Percentiles rank a stretch among this genome's conserved stretches.
Evolutionary conservation across 2,329 filamentous ascomycete species (phyloP).

Genomic region (Monosporascus sp.): DNA sequence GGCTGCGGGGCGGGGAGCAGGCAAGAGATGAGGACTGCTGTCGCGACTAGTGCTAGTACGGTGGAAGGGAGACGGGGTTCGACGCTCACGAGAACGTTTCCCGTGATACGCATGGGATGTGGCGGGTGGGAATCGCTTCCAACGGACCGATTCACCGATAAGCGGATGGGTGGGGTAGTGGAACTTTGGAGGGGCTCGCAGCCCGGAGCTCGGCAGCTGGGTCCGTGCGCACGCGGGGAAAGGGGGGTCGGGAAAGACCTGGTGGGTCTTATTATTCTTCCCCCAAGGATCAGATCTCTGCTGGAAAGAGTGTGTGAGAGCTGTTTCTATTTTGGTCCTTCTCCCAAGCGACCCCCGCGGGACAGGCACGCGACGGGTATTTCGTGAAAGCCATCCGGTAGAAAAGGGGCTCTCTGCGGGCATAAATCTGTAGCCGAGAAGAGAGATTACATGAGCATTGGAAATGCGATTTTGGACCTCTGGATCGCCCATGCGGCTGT

Average conservation of each 20-base stretch:
- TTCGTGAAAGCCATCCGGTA: neutral
- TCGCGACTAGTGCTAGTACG: neutral
- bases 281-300: too few species aligned
- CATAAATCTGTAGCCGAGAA: neutral
- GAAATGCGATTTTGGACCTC: slow-evolving; percentile 1
- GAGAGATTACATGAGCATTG: slow-evolving; percentile 17
- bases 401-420: neutral
- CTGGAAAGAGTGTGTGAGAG: too few species aligned
- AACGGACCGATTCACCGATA: neutral
- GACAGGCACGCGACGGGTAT: neutral
- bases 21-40: neutral
- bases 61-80: too few species aligned
- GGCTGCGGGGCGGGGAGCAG: neutral
- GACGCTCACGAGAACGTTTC: too few species aligned
- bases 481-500: slow-evolving; percentile 1
- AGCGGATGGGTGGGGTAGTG: neutral
- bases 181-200: neutral
- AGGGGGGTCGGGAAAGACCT: neutral
- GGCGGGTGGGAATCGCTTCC: neutral
- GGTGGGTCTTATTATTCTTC: too few species aligned
- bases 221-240: neutral
- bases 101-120: too few species aligned
- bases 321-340: neutral
- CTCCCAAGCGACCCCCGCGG: slow-evolving; percentile 7
- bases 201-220: neutral